These are phyloP conservation scores for Amyloporia xantha DNA, from an alignment of 768 basidiomycete genomes.

Conservation along the genomic window DNA sequence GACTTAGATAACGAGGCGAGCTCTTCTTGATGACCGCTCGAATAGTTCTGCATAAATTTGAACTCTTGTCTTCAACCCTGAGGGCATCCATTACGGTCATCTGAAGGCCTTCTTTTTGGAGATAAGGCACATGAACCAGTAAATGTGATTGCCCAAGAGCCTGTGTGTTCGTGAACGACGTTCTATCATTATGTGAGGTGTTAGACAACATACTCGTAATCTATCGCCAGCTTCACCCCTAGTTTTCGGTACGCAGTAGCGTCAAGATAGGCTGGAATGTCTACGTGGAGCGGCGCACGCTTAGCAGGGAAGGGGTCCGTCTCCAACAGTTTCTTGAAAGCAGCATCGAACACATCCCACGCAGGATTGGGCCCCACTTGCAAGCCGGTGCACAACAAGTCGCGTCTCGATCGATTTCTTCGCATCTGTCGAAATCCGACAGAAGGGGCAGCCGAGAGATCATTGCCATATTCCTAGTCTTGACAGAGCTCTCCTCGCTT, in stretches of 20 bases:
- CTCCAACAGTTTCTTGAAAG: constrained; percentile 23
- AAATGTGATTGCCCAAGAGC: constrained; percentile 26
- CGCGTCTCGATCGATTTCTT: constrained; percentile 9
- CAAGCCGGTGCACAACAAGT: constrained; percentile 39
- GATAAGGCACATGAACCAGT: constrained; percentile 21
- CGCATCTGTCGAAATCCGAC: constrained; percentile 3
- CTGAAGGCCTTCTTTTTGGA: constrained; percentile 22
- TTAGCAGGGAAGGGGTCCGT: constrained; percentile 21
- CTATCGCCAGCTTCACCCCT: constrained; percentile 24
- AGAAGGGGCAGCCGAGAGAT: constrained; percentile 2
- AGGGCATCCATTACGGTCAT: constrained; percentile 14
- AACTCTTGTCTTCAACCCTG: not conserved
- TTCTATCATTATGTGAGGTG: not conserved
- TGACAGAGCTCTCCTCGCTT: constrained; percentile 32
- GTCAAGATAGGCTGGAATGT: constrained; percentile 26
- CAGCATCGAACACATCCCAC: constrained; percentile 27
- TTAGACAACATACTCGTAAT: constrained; percentile 13
- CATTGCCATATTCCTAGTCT: constrained; percentile 28
- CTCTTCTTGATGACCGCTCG: not conserved
- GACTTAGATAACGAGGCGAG: not conserved
- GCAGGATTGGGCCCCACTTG: constrained; percentile 33
- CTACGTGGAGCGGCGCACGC: constrained; percentile 14
- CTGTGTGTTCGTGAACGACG: constrained; percentile 9
- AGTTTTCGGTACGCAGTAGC: constrained; percentile 33
- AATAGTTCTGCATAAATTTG: constrained; percentile 3